Evolutionary conservation across 2,329 filamentous ascomycete genomes (phyloP).

Genomic region (Elsinoe necatrix): DNA sequence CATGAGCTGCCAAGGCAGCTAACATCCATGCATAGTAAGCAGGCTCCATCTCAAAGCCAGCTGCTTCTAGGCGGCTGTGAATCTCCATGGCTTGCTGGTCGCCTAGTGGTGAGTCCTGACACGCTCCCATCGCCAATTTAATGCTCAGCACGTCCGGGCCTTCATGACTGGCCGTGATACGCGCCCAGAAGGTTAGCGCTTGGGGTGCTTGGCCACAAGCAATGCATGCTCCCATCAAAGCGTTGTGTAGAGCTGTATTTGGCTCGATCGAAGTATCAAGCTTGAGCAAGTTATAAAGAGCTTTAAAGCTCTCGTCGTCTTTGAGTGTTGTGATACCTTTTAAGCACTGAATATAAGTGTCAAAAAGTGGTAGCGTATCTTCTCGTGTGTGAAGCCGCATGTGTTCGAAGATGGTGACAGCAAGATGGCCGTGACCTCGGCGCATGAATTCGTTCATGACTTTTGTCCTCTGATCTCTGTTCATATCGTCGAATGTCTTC

Average conservation of each 20-base stretch:
- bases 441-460: conserved; percentile 89
- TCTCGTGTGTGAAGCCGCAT: conserved; percentile 72
- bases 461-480: conserved; percentile 54
- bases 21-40: conserved; percentile 69
- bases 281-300: conserved; percentile 89
- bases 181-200: conserved; percentile 72
- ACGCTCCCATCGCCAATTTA: conserved; percentile 70
- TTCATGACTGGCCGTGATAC: conserved; percentile 75
- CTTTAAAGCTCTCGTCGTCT: conserved; percentile 53
- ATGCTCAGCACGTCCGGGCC: conserved; percentile 78
- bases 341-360: conserved; percentile 71
- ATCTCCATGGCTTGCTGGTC: conserved; percentile 46
- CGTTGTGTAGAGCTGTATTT: conserved; percentile 69
- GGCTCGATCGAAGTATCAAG: conserved; percentile 75
- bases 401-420: conserved; percentile 76
- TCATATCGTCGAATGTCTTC: conserved; percentile 53
- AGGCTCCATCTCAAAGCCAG: conserved; percentile 71
- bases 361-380: conserved; percentile 56
- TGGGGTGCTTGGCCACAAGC: conserved; percentile 56
- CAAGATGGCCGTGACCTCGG: conserved; percentile 73
- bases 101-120: conserved; percentile 51
- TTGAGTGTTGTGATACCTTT: conserved; percentile 50
- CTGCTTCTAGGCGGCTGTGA: conserved; percentile 60
- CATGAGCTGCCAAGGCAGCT: conserved; percentile 65
- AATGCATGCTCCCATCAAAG: conserved; percentile 78